phyloP scores from a whole-genome alignment of 768 basidiomycete species.

The Butyriboletus loyo region DNA sequence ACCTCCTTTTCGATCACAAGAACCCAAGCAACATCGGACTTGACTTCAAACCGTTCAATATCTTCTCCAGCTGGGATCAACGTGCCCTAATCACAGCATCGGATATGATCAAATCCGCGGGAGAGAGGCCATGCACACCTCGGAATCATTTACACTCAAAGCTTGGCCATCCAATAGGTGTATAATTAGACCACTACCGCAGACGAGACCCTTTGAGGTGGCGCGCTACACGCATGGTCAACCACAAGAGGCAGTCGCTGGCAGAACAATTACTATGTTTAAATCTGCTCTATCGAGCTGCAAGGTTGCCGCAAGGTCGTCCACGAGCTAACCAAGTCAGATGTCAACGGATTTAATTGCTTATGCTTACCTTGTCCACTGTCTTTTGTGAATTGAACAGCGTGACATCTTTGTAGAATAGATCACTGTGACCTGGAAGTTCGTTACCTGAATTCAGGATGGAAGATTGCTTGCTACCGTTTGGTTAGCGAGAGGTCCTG shows the following conservation, averaged over 20 bases:
- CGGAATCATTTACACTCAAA: slow-evolving; percentile 51
- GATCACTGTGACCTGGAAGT: slow-evolving; percentile 52
- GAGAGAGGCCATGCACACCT: slow-evolving; percentile 38
- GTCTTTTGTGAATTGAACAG: slow-evolving; percentile 76
- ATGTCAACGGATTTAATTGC: background rate
- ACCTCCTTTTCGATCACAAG: slow-evolving; percentile 95
- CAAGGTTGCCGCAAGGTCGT: slow-evolving; percentile 86
- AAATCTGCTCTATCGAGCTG: slow-evolving; percentile 69
- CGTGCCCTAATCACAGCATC: slow-evolving; percentile 47
- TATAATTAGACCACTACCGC: slow-evolving; percentile 61
- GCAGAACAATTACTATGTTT: slow-evolving; percentile 55
- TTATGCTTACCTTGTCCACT: slow-evolving; percentile 64
- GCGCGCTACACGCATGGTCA: slow-evolving; percentile 57
- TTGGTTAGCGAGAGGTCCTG: slow-evolving; percentile 59
- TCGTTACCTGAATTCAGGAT: slow-evolving; percentile 7
- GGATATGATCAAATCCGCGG: background rate
- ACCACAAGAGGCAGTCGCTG: background rate
- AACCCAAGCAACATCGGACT: slow-evolving; percentile 66
- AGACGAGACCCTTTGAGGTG: slow-evolving; percentile 84
- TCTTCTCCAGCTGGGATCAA: slow-evolving; percentile 78
- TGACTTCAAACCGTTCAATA: slow-evolving; percentile 58
- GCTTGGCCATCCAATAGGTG: slow-evolving; percentile 53
- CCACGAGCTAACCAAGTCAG: slow-evolving; percentile 62
- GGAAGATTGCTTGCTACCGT: slow-evolving; percentile 40
- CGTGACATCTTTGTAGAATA: slow-evolving; percentile 81